Evolutionary conservation across 2,329 filamentous ascomycete species (phyloP), one percentile per base, ranked within the genome.

Genomic region (Huntiella omanensis): DNA sequence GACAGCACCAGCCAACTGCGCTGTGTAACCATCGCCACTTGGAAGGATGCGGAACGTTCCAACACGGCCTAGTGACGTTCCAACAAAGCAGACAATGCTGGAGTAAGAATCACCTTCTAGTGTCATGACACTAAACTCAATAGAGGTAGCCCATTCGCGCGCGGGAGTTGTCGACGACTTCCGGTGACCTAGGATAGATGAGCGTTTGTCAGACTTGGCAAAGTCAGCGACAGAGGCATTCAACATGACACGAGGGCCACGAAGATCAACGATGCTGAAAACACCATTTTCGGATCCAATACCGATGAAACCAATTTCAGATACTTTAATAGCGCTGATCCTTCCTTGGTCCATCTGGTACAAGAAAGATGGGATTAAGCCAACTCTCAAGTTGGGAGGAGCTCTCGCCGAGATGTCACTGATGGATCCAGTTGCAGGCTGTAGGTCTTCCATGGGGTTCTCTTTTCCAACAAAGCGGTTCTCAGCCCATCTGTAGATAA

Each of bases 51-150:
- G 95, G 64, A 96, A 88, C 0, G 88, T 96, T 5, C 79, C 76
- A 13, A 96, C 66, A 55, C 83, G 84, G 36, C 91, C 91, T 28
- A 76, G 61, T 53, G 80, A 87, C 0, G 91, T 96, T 15, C 91
- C 91, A 2, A 92, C 83, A 54, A 96, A 92, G 53, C 91, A 82
- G 49, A 80, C 76, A 48, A 98, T 93, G 56, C 86, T 95, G 1
- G 91, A 96, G 59, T 93, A 98, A 52, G 84, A 77, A 57, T 96
- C 88, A n/a, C 80, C 83, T 38, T 96, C 91, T 3, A 95, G 64
- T 3, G 83, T 92, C 77, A 98, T 80, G 40, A 94, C 84, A 45
- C 84, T 85, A 63, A 96, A 98, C 57, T 95, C 84, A 22, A 96
- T 76, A 28, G 67, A 70, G 0, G 84, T 85, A 1, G 84, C 77